Percentiles rank a stretch among this genome's conserved stretches.
These are phyloP conservation scores for Moesziomyces antarcticus DNA, from an alignment of 1,284 basidiomycete species.

Conservation along the genomic window DNA sequence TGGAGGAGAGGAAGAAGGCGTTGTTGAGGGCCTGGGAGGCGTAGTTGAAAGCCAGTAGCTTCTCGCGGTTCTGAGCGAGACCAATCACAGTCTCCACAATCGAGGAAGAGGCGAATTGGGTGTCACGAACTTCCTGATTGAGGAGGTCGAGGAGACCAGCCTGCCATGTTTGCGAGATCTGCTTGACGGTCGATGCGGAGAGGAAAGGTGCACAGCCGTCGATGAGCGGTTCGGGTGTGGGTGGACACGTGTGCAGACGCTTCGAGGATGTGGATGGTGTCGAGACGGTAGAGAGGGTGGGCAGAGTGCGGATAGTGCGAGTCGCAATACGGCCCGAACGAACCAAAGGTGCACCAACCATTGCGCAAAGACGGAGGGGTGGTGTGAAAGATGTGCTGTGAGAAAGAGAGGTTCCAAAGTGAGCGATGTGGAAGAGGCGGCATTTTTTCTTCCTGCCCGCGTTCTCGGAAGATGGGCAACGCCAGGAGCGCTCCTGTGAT, in stretches of 20 bases:
- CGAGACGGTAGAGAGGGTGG: constrained; percentile 12
- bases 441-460: constrained; percentile 2
- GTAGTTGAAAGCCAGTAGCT: constrained; percentile 86
- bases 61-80: constrained; percentile 75
- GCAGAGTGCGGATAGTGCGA: constrained; percentile 12
- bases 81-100: constrained; percentile 81
- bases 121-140: constrained; percentile 70
- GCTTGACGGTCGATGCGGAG: constrained; percentile 49
- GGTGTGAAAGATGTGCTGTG: too few species aligned
- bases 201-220: constrained; percentile 64
- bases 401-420: not conserved
- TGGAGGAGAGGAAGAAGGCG: constrained; percentile 86
- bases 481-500: constrained; percentile 2
- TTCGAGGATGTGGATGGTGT: constrained; percentile 10
- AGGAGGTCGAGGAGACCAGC: constrained; percentile 59
- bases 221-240: constrained; percentile 42
- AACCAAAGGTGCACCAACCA: constrained; percentile 30
- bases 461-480: constrained; percentile 30
- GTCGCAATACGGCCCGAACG: constrained; percentile 34
- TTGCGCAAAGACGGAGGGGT: not conserved
- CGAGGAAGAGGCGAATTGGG: constrained; percentile 73
- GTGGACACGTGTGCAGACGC: constrained; percentile 55
- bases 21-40: constrained; percentile 94
- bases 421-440: too few species aligned
- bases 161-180: constrained; percentile 63